phyloP scores from a whole-genome alignment of 73 alveolate genomes.

The Tetrahymena borealis region DNA sequence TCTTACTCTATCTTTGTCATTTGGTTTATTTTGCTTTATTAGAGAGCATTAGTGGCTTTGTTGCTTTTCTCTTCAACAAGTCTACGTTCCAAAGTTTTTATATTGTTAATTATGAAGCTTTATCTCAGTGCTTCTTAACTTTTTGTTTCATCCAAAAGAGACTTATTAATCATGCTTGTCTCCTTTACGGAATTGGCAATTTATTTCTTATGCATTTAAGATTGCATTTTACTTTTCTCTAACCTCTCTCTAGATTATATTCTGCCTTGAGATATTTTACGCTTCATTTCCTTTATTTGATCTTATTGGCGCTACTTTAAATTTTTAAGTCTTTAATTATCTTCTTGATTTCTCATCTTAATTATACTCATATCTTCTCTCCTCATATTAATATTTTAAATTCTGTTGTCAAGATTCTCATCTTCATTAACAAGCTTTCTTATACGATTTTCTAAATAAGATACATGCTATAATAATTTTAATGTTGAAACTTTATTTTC shows the following conservation, averaged over 20 bases:
- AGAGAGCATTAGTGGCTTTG: not conserved
- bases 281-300: not conserved
- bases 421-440: not conserved
- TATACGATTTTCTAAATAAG: not conserved
- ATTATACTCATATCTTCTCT: not conserved
- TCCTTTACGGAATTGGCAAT: not conserved
- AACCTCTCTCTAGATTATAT: not conserved
- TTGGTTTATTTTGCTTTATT: not conserved
- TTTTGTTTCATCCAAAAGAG: not conserved
- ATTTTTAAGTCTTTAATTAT: not conserved
- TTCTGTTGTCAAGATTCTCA: not conserved
- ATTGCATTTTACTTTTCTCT: not conserved
- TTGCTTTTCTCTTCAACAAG: not conserved
- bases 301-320: not conserved
- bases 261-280: not conserved
- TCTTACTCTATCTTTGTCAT: not conserved
- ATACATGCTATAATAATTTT: not conserved
- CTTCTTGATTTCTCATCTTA: not conserved
- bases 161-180: not conserved
- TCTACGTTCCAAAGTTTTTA: not conserved
- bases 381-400: not conserved
- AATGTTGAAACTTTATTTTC: not conserved
- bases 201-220: not conserved
- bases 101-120: not conserved
- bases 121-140: not conserved